Base-by-base conservation (phyloP, 257 asterid genomes). In the Vinca minor region DNA sequence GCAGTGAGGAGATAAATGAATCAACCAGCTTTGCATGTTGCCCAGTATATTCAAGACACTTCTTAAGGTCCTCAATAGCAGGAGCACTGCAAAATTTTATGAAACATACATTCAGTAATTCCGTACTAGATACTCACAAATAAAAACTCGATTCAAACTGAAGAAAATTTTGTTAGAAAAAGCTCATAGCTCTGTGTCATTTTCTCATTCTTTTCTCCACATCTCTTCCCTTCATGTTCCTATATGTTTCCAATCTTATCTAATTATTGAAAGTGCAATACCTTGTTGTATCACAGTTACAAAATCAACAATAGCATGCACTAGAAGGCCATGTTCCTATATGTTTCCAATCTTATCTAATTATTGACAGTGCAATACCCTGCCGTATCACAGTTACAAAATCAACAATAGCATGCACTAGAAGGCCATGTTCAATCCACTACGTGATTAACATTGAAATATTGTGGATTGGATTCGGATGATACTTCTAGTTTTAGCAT, bases 1-100 rank as follows among this genome's bases (percentile, higher is more conserved):
- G 82, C 67, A 92, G 68, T 34, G 97, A 82, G 34, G 95, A 85
- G 68, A 85, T 89, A 84, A 92, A 92, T 46, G 96, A 92, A 81
- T 92, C 98, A 25, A 89, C 98, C 69, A 92, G 87, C 86, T 92
- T 92, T 42, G 98, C 76, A 73, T 92, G 98, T 71, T 92, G 98
- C 73, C 98, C 98, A 5, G 98, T 92, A 70, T 89, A 83, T 71
- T 82, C 91, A 66, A 92, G 97, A 71, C 98, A 92, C 60, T 73
- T 86, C 80, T 82, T 89, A 79, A 92, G 77, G 83, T 92, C 98
- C 65, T 87, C 94, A 72, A 92, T 92, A 59, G 98, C 93, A 66
- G 97, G 97, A 78, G 89, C 82, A 74, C 98, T 92, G 89, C 54
- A 72, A 72, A 62, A 63, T 65, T n/a, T 76, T 59, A 73, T 54